A percentile compares a stretch with the other conserved stretches of the same genome.
Conservation (phyloP, 2,329 filamentous ascomycete species). For the Sporothrix luriei region DNA sequence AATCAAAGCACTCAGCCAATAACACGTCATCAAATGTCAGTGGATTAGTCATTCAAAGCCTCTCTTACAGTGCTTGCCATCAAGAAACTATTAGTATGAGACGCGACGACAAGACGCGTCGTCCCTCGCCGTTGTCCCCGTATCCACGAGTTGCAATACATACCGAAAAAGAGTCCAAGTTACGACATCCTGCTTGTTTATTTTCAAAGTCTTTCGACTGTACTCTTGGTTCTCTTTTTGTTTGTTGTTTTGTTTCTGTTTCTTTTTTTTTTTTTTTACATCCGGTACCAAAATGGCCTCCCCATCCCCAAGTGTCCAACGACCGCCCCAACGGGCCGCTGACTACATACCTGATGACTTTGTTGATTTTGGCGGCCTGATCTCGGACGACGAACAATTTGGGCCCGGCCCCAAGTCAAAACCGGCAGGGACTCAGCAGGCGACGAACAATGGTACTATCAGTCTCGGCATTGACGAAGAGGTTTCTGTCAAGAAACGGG, state of each 20-base stretch:
- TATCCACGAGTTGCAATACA: neutral
- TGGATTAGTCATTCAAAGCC: constrained; percentile 30
- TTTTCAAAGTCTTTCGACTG: neutral
- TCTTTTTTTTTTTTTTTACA: neutral
- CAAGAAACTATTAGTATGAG: constrained; percentile 2
- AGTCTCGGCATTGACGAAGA: constrained; percentile 82
- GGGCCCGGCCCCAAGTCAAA: constrained; percentile 48
- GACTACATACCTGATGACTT: constrained; percentile 67
- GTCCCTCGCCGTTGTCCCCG: neutral
- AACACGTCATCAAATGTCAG: constrained; percentile 33
- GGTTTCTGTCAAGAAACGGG: constrained; percentile 76
- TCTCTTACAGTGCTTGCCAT: neutral
- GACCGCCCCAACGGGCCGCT: neutral
- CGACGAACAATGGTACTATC: constrained; percentile 54
- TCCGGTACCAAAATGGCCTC: constrained; percentile 26
- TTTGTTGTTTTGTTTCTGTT: neutral
- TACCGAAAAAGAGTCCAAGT: neutral
- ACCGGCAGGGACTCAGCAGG: constrained; percentile 42
- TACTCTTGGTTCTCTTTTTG: too few relatives aligned
- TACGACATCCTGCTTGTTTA: neutral
- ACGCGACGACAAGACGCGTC: constrained; percentile 20
- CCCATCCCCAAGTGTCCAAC: constrained; percentile 1
- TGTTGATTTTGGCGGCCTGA: constrained; percentile 51
- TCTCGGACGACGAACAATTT: constrained; percentile 39
- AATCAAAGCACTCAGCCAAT: constrained; percentile 31